These are phyloP conservation scores for Clavariopsis aquatica DNA, from an alignment of 495 filamentous ascomycete species.

Conservation along the genomic window DNA sequence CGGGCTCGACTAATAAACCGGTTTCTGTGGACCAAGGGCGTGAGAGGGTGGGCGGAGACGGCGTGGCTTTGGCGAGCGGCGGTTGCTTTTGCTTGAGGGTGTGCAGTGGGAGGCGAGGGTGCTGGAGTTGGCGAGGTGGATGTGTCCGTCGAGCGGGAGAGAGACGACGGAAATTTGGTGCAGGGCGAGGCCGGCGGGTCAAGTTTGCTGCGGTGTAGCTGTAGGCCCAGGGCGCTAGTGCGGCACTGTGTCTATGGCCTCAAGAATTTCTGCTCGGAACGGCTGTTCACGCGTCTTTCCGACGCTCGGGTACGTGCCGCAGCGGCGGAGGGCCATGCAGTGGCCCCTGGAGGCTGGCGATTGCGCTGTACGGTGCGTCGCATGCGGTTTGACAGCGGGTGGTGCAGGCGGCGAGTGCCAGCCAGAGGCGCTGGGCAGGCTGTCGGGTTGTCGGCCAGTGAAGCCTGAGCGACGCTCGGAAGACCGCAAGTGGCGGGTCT, in stretches of 20 bases:
- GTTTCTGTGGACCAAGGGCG: no score
- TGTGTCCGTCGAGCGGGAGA: neutral
- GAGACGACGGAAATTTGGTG: neutral
- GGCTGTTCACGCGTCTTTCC: slow-evolving; percentile 10
- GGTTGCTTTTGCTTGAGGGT: slow-evolving; percentile 1
- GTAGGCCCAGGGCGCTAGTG: slow-evolving; percentile 4
- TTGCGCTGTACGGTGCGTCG: neutral
- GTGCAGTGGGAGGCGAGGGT: slow-evolving; percentile 2
- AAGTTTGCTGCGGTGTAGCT: neutral
- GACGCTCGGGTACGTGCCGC: slow-evolving; percentile 13
- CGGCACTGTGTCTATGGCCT: neutral
- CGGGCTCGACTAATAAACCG: no score
- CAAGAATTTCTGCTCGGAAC: slow-evolving; percentile 17
- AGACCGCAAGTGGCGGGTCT: slow-evolving; percentile 7
- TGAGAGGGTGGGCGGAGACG: neutral
- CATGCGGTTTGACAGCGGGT: neutral
- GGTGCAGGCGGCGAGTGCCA: neutral
- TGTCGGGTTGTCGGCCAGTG: no score
- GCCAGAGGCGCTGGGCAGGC: neutral
- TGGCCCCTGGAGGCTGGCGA: neutral
- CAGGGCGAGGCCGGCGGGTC: neutral
- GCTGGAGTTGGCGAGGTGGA: neutral
- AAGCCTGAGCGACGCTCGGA: slow-evolving; percentile 1
- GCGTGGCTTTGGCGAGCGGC: neutral
- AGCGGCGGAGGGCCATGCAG: slow-evolving; percentile 4